Evolutionary conservation across 306 rosid genomes (phyloP).

Genomic region (Macrotyloma uniflorum): DNA sequence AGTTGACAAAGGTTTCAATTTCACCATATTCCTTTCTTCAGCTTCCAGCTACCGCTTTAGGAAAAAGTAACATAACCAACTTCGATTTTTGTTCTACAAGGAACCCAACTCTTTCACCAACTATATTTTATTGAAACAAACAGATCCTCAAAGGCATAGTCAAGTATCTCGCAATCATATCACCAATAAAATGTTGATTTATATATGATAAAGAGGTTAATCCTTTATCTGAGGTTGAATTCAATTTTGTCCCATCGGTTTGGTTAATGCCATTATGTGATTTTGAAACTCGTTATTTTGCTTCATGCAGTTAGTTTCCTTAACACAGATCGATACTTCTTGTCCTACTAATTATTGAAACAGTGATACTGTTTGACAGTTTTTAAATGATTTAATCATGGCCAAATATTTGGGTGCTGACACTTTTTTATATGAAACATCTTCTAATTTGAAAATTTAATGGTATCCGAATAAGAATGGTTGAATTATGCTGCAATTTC

Average conservation of each 20-base stretch:
- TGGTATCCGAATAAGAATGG: background rate
- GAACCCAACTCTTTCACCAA: conserved; percentile 35
- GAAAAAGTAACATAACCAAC: conserved; percentile 24
- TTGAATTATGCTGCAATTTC: background rate
- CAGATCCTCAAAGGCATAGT: background rate
- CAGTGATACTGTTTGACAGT: background rate
- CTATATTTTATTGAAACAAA: conserved; percentile 26
- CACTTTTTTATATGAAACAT: background rate
- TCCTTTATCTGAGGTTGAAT: background rate
- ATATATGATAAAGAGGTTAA: background rate
- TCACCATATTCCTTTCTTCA: conserved; percentile 41
- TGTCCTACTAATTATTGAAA: background rate
- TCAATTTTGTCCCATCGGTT: background rate
- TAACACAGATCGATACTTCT: background rate
- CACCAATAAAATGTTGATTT: background rate
- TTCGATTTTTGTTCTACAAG: conserved; percentile 40
- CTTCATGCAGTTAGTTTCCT: background rate
- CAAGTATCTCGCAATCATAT: conserved; percentile 10
- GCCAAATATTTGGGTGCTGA: background rate
- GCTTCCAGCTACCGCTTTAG: conserved; percentile 37
- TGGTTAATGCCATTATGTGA: background rate
- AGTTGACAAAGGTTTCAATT: conserved; percentile 27
- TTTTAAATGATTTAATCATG: background rate
- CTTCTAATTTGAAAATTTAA: background rate
- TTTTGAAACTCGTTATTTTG: background rate